Evolutionary conservation across 139 green algal genomes (phyloP).

Genomic region (Picochlorum sp.): DNA sequence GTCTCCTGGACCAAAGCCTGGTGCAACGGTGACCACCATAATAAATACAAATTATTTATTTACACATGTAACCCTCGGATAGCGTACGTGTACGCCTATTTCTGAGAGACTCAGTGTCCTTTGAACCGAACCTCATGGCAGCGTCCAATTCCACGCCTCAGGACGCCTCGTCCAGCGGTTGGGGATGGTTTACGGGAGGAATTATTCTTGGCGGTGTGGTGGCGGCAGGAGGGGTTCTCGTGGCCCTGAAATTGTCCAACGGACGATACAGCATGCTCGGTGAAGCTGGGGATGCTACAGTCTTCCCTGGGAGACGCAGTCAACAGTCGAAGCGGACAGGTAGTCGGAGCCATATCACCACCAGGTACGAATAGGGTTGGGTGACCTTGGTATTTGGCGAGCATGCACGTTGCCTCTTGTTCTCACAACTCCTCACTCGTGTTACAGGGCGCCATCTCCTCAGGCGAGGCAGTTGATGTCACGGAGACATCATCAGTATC

Average conservation of each 20-base stretch:
- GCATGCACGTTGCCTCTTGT: background rate
- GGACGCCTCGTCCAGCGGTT: background rate
- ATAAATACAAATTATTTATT: too few relatives aligned
- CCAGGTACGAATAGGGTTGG: too few relatives aligned
- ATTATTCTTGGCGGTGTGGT: slow-evolving; percentile 34
- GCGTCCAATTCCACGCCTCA: background rate
- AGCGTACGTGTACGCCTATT: too few relatives aligned
- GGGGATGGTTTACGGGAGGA: slow-evolving; percentile 28
- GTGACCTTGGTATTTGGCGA: too few relatives aligned
- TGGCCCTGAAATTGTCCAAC: slow-evolving; percentile 18
- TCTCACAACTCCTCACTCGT: background rate
- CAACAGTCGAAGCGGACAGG: too few relatives aligned
- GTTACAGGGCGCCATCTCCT: slow-evolving; percentile 9
- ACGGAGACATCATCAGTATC: slow-evolving; percentile 10
- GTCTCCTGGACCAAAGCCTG: too few relatives aligned
- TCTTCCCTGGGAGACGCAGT: slow-evolving; percentile 2
- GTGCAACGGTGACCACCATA: too few relatives aligned
- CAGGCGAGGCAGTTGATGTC: slow-evolving; percentile 11
- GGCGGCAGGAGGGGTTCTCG: slow-evolving; percentile 33
- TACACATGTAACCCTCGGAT: too few relatives aligned
- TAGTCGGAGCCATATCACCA: too few relatives aligned
- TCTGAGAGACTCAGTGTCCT: too few relatives aligned
- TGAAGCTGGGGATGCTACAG: background rate
- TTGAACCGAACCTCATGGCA: background rate
- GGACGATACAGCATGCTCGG: background rate